Conservation (phyloP, 2,329 filamentous ascomycete species). For the Ophiostoma ips region DNA sequence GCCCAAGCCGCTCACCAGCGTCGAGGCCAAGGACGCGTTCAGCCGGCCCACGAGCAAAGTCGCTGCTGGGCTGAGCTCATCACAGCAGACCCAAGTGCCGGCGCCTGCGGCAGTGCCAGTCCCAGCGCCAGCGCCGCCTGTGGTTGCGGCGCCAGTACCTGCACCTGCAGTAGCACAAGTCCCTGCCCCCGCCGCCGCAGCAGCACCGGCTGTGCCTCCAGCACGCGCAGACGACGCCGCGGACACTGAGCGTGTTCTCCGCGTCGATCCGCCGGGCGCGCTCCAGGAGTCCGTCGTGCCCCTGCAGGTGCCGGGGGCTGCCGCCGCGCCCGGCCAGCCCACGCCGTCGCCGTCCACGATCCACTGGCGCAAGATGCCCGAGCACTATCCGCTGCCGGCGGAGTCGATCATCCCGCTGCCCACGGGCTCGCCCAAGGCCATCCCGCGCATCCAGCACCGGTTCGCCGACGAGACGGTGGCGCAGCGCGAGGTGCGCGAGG, state of each 20-base stretch:
- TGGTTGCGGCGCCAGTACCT: too few relatives aligned
- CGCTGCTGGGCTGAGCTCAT: not conserved
- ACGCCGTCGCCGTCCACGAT: constrained; percentile 21
- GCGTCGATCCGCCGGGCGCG: not conserved
- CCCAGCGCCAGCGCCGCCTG: not conserved
- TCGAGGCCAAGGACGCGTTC: constrained; percentile 17
- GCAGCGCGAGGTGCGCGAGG: constrained; percentile 46
- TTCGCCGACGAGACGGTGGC: constrained; percentile 52
- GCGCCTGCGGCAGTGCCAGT: not conserved
- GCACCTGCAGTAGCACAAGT: not conserved
- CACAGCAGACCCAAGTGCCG: not conserved
- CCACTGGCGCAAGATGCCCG: constrained; percentile 61
- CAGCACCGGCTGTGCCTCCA: too few relatives aligned
- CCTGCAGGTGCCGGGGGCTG: not conserved
- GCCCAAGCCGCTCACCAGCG: constrained; percentile 18
- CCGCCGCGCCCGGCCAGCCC: not conserved
- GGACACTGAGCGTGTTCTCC: constrained; percentile 12
- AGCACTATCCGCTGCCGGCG: constrained; percentile 62
- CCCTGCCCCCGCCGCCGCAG: not conserved
- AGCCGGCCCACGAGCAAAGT: constrained; percentile 16
- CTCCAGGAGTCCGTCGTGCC: constrained; percentile 3
- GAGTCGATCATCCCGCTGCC: constrained; percentile 65
- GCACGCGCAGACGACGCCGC: not conserved
- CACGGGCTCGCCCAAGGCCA: constrained; percentile 49
- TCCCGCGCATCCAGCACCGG: constrained; percentile 63